Base-by-base conservation (phyloP, 805 yeast genomes). In the Candida silvatica region DNA sequence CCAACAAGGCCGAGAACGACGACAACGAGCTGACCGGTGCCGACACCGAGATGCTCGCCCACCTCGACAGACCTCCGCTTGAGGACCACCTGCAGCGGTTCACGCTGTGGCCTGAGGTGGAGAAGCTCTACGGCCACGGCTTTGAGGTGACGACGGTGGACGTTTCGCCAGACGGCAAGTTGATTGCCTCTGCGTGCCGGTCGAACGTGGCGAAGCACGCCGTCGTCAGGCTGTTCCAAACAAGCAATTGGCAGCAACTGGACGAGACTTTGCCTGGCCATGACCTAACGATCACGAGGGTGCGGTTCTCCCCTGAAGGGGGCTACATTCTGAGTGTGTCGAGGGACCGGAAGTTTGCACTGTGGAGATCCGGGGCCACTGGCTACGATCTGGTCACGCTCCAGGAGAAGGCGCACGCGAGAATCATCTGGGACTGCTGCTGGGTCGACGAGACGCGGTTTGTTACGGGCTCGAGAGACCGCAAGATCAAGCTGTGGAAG, bases 41-140 rank as follows among this genome's bases (percentile, higher is more conserved):
- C 4, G 68, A 61, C 4, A 67, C 60, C 11, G 29, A 18, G 3
- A 37, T 36, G 14, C 20, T 17, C 8, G 52, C 51, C 5, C 49
- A 51, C 7, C 57, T 82, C 29, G 42, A 44, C 0, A 51, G 59
- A 0, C 88, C 95, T 6, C 97, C 98, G 0, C 60, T 80, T 31
- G 99, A 92, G 55, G 96, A 90, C 49, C 83, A 84, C 41, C 63
- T 92, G 19, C 97, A 92, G 54, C 70, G 97, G 49, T 85, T 79
- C 51, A 84, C 97, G 0, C 63, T 92, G 35, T 92, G 94, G 80
- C 98, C 98, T 0, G 99, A 92, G 52, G 63, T 80, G 37, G 98
- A 92, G 49, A 92, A 92, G 54, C 59, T 92, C 29, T 92, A 92
- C 51, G 99, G 99, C 0, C 99, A 92, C 56, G 99, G 99, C 6